Evolutionary conservation across 495 filamentous ascomycete genomes (phyloP).

Genomic region (Chaetomium cochliodes): DNA sequence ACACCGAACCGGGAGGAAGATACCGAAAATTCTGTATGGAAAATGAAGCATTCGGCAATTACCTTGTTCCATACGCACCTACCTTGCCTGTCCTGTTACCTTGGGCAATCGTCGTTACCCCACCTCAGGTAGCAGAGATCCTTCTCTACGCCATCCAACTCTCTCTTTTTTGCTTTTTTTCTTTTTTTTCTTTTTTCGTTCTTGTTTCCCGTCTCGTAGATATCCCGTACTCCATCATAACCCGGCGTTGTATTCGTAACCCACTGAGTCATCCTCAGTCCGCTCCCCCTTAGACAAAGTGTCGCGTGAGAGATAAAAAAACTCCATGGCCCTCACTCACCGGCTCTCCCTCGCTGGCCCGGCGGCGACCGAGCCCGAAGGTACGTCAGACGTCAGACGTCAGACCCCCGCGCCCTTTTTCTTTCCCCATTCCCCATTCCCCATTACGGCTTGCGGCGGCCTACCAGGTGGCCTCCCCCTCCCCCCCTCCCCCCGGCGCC

Average conservation of each 20-base stretch:
- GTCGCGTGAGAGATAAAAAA: neutral
- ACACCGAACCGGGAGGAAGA: neutral
- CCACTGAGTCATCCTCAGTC: neutral
- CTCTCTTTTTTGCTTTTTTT: neutral
- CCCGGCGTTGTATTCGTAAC: neutral
- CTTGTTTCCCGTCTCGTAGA: neutral
- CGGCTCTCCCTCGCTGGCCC: constrained; percentile 42
- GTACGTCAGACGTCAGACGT: too few species aligned
- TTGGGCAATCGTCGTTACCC: neutral
- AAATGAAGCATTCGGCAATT: neutral
- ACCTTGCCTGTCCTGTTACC: neutral
- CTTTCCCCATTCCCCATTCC: too few species aligned
- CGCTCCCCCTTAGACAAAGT: too few species aligned
- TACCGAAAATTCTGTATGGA: neutral
- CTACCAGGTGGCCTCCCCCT: too few species aligned
- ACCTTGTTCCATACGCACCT: neutral
- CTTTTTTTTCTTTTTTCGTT: neutral
- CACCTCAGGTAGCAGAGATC: neutral
- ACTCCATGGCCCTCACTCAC: constrained; percentile 38
- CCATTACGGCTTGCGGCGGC: too few species aligned
- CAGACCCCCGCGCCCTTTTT: too few species aligned
- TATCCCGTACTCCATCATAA: neutral
- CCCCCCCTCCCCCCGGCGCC: too few species aligned
- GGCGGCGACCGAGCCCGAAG: constrained; percentile 47
- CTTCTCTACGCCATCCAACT: neutral